phyloP scores from a whole-genome alignment of 2,329 filamentous ascomycete genomes.

The Fusarium fujikuroi region DNA sequence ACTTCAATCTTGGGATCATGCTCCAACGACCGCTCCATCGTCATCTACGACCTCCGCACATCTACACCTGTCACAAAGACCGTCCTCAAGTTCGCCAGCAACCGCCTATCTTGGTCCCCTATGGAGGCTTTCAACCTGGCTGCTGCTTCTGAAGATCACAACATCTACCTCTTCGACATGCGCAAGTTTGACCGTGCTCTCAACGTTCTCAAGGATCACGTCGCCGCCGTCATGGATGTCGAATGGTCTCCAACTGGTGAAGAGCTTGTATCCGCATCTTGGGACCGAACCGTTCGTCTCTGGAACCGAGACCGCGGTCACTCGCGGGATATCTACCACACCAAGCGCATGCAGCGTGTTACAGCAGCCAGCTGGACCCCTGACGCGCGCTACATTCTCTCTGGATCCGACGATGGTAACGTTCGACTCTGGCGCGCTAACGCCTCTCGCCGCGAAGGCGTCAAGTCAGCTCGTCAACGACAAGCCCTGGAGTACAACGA shows the following conservation, averaged over 20 bases:
- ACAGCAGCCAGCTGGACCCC: slow-evolving; percentile 87
- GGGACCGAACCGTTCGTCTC: slow-evolving; percentile 84
- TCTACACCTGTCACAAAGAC: slow-evolving; percentile 84
- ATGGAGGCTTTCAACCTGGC: slow-evolving; percentile 98
- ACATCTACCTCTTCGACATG: slow-evolving; percentile 90
- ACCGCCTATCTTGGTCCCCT: slow-evolving; percentile 91
- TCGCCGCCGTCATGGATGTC: slow-evolving; percentile 93
- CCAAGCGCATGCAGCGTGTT: slow-evolving; percentile 96
- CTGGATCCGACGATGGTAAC: slow-evolving; percentile 94
- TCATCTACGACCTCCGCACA: slow-evolving; percentile 93
- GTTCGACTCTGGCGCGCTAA: slow-evolving; percentile 86
- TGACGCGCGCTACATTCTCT: slow-evolving; percentile 89
- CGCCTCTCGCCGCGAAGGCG: slow-evolving; percentile 82
- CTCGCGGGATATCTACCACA: slow-evolving; percentile 94
- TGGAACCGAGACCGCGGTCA: slow-evolving; percentile 85
- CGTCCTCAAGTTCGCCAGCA: slow-evolving; percentile 83
- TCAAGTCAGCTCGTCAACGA: slow-evolving; percentile 86
- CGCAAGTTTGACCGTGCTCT: slow-evolving; percentile 87
- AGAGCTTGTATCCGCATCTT: slow-evolving; percentile 89
- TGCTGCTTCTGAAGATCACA: slow-evolving; percentile 93
- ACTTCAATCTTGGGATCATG: slow-evolving; percentile 89
- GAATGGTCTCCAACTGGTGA: slow-evolving; percentile 95
- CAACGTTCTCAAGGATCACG: slow-evolving; percentile 91
- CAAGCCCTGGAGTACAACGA: slow-evolving; percentile 93
- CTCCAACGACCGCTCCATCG: slow-evolving; percentile 84